A percentile compares a stretch with the other conserved stretches of the same genome.
Conservation (phyloP, 305 asterid genomes). For the Fraxinus baroniana region DNA sequence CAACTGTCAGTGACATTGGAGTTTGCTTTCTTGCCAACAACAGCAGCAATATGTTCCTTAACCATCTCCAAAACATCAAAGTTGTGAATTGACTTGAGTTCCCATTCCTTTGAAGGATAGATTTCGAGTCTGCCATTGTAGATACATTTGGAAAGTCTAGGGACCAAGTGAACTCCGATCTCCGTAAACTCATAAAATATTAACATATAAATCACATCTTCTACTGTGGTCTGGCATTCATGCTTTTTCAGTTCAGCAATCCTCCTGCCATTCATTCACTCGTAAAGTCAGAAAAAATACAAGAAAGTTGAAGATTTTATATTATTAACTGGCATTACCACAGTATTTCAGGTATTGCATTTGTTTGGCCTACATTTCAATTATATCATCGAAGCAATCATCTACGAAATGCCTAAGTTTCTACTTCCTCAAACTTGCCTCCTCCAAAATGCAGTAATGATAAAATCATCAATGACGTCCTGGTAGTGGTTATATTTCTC, state of each 20-base stretch:
- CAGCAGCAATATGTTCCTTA: conserved; percentile 55
- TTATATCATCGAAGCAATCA: conserved; percentile 30
- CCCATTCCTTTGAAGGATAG: conserved; percentile 77
- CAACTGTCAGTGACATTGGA: conserved; percentile 34
- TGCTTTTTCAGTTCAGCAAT: conserved; percentile 51
- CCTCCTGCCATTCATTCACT: conserved; percentile 53
- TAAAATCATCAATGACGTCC: conserved; percentile 14
- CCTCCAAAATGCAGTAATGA: neutral
- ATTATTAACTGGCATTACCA: conserved; percentile 39
- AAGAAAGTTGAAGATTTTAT: neutral
- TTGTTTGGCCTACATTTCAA: conserved; percentile 35
- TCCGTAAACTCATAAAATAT: conserved; percentile 52
- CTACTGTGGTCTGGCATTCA: conserved; percentile 62
- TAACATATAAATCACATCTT: conserved; percentile 67
- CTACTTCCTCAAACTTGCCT: conserved; percentile 18
- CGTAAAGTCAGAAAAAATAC: conserved; percentile 31
- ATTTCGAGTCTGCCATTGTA: conserved; percentile 71
- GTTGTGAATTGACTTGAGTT: conserved; percentile 76
- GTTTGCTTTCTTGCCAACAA: conserved; percentile 50
- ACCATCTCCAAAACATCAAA: conserved; percentile 67
- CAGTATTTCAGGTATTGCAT: conserved; percentile 32
- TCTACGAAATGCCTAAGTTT: conserved; percentile 22
- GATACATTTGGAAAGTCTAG: conserved; percentile 68
- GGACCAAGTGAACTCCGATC: conserved; percentile 66
- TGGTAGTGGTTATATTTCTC: neutral